phyloP scores from a whole-genome alignment of 139 green algal species.

The Mesotaenium endlicherianum region DNA sequence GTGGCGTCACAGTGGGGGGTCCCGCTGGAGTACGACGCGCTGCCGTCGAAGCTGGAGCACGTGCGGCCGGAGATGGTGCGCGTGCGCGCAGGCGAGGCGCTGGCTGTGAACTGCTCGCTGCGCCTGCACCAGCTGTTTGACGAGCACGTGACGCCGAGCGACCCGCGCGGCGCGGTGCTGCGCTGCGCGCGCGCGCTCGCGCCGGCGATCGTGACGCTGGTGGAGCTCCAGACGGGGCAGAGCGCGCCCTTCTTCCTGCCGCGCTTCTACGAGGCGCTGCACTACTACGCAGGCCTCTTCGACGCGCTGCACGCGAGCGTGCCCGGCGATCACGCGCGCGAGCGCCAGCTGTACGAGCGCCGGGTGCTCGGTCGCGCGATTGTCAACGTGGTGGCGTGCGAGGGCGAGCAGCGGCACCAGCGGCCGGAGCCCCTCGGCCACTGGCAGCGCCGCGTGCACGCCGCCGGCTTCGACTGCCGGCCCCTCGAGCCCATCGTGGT shows the following conservation, averaged over 20 bases:
- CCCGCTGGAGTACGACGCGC: conserved; percentile 20
- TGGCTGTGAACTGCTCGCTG: conserved; percentile 22
- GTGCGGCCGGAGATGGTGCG: conserved; percentile 4
- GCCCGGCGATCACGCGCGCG: neutral
- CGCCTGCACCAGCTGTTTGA: conserved; percentile 31
- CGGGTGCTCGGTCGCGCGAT: conserved; percentile 37
- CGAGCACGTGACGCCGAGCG: neutral
- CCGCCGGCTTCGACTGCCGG: conserved; percentile 13
- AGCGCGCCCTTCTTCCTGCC: conserved; percentile 43
- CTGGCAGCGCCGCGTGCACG: conserved; percentile 18
- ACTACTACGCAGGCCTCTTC: conserved; percentile 28
- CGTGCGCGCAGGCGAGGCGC: neutral
- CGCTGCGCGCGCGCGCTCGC: neutral
- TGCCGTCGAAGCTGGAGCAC: neutral
- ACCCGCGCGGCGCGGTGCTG: conserved; percentile 13
- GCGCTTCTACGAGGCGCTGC: conserved; percentile 33
- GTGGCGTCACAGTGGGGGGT: conserved; percentile 15
- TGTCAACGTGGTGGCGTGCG: conserved; percentile 36
- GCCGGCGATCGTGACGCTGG: conserved; percentile 3
- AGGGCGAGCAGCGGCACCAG: conserved; percentile 3
- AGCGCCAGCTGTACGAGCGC: conserved; percentile 27
- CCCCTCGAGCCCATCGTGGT: conserved; percentile 1
- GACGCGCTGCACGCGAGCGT: conserved; percentile 16
- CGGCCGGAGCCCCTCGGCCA: conserved; percentile 9
- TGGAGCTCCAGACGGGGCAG: conserved; percentile 32